Evolutionary conservation across 176 grass and related monocot genomes (phyloP).

Genomic region (Stipa capillata): DNA sequence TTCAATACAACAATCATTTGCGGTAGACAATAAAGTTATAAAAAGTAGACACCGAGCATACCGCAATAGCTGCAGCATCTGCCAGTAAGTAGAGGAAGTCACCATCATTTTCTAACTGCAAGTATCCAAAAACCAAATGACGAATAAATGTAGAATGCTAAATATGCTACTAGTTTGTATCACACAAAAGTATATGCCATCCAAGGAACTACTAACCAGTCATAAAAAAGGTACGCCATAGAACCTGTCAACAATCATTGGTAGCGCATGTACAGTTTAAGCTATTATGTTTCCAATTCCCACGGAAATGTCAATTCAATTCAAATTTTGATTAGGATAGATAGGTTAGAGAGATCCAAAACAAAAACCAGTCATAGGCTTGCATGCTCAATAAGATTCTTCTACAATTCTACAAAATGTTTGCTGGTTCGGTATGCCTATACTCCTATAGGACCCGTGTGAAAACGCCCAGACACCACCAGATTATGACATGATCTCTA

Average conservation of each 20-base stretch:
- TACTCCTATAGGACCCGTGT: not conserved
- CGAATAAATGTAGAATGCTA: not conserved
- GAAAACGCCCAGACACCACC: not conserved
- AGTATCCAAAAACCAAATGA: conserved; percentile 3
- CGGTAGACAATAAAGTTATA: conserved; percentile 2
- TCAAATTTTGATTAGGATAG: not conserved
- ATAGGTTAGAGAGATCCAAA: not conserved
- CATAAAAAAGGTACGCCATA: not conserved
- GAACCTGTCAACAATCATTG: not conserved
- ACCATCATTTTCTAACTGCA: conserved; percentile 81
- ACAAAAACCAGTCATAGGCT: not conserved
- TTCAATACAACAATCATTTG: conserved; percentile 15
- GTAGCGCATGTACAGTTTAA: not conserved
- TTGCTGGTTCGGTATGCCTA: not conserved
- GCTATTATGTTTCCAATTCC: not conserved
- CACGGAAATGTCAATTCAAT: not conserved
- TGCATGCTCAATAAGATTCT: conserved; percentile 5
- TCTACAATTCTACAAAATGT: not conserved
- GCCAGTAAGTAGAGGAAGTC: conserved; percentile 93
- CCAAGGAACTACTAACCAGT: not conserved
- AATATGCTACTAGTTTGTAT: not conserved
- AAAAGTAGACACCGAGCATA: conserved; percentile 38
- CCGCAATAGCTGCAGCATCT: conserved; percentile 77
- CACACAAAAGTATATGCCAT: not conserved
- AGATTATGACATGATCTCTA: not conserved